Base-by-base conservation (phyloP, 805 yeast species). In the Candida maesae region DNA sequence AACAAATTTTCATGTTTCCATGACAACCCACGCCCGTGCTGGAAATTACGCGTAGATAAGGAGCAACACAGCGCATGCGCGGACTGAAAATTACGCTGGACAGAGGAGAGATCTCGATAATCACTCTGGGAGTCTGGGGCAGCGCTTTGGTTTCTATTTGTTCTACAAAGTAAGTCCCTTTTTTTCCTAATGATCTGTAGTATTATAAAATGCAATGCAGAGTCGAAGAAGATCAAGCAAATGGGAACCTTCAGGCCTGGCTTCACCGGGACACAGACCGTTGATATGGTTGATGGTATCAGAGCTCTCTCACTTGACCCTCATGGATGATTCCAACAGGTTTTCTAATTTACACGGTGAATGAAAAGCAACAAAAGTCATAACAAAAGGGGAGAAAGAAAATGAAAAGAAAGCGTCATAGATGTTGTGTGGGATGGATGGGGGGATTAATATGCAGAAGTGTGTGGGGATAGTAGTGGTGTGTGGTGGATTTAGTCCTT, bases 171-270 rank as follows among this genome's bases (percentile, higher is more conserved):
- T n/a, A n/a, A n/a, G n/a, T n/a, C n/a, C n/a, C 28, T 21, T 7
- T 21, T 21, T 21, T 10, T 10, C 18, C 9, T 5, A 33, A 12
- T 10, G 10, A 14, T 7, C 31, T 17, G 14, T 32, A 23, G n/a
- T 26, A 42, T 33, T 39, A 36, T 44, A 39, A 43, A 36, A 39
- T 38, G 42, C 43, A 39, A 44, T 34, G 44, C 42, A 38, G 33
- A 21, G 28, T 33, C 25, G 20, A 11, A 1, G 12, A n/a, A 20
- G 30, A 26, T 6, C 28, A 10, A 18, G n/a, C n/a, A n/a, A n/a
- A n/a, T n/a, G n/a, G n/a, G 18, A 36, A 10, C 14, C 28, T 9
- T 25, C 35, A 24, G 28, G 34, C 20, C 12, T 11, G 36, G 5
- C 21, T 14, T 24, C 21, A 17, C 21, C 31, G 15, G 13, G 18